A percentile compares a stretch with the other conserved stretches of the same genome.
These are phyloP conservation scores for Rasamsonia emersonii DNA, from an alignment of 2,329 filamentous ascomycete genomes.

Conservation along the genomic window DNA sequence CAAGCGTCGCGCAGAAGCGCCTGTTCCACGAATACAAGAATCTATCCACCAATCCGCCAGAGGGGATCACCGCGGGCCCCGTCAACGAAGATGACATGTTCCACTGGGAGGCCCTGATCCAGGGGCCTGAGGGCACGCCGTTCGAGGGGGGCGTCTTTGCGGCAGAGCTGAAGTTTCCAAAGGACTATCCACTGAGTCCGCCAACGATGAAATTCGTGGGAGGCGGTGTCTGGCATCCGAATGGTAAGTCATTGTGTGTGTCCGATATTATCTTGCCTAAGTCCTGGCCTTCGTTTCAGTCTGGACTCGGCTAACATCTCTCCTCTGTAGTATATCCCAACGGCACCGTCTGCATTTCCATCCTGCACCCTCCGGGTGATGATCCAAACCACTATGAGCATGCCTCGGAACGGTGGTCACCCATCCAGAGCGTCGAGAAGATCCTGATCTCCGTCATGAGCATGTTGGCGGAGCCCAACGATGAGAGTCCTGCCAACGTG, in stretches of 20 bases:
- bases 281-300: too few species aligned
- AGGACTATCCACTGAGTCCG: slow-evolving; percentile 92
- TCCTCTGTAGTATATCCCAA: slow-evolving; percentile 84
- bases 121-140: slow-evolving; percentile 89
- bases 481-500: slow-evolving; percentile 92
- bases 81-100: slow-evolving; percentile 92
- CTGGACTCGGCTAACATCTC: too few species aligned
- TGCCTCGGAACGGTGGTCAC: slow-evolving; percentile 89
- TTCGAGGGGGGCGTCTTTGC: slow-evolving; percentile 95
- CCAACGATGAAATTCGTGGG: slow-evolving; percentile 93
- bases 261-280: too few species aligned
- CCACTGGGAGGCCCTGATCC: slow-evolving; percentile 91
- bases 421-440: slow-evolving; percentile 95
- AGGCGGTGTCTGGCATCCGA: slow-evolving; percentile 85
- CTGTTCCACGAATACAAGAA: slow-evolving; percentile 95
- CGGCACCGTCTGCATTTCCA: slow-evolving; percentile 94
- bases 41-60: slow-evolving; percentile 89
- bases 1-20: slow-evolving; percentile 56
- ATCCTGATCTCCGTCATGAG: slow-evolving; percentile 96
- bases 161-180: slow-evolving; percentile 87
- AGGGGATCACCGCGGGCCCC: slow-evolving; percentile 92
- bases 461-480: slow-evolving; percentile 95
- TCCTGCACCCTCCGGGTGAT: slow-evolving; percentile 90
- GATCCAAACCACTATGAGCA: slow-evolving; percentile 98
- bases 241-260: slow-evolving; percentile 66